These are phyloP conservation scores for Neckera pumila DNA, from an alignment of 225 moss, liverwort and hornwort species.

Conservation along the genomic window DNA sequence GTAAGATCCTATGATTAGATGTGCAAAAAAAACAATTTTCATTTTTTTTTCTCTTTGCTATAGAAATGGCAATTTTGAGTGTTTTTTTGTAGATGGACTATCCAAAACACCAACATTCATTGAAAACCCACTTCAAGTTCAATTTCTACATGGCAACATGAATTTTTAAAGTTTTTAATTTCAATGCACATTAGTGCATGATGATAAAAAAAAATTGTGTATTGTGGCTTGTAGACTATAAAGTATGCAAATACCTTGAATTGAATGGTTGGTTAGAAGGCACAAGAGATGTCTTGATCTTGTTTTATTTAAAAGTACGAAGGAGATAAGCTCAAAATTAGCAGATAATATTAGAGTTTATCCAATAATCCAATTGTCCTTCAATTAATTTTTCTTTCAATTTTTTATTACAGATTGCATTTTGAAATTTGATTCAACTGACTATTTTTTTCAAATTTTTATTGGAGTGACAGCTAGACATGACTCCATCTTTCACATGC, in stretches of 20 bases:
- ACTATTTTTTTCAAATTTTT: background rate
- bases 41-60: too few relatives aligned
- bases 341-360: background rate
- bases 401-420: background rate
- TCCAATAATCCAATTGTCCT: background rate
- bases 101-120: background rate
- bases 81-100: too few relatives aligned
- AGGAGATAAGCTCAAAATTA: background rate
- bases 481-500: background rate
- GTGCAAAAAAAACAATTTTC: too few relatives aligned
- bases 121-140: accelerated
- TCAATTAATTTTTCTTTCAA: background rate
- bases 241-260: background rate
- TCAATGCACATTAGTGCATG: accelerated
- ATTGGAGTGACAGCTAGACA: background rate
- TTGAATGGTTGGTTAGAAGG: background rate
- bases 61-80: too few relatives aligned
- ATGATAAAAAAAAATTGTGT: background rate
- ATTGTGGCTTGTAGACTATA: background rate
- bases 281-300: too few relatives aligned
- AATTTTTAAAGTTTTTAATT: background rate
- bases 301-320: background rate
- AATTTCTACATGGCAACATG: background rate
- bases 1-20: too few relatives aligned
- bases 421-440: background rate